These are phyloP conservation scores for Haberlea rhodopensis DNA, from an alignment of 257 asterid genomes.

Conservation along the genomic window DNA sequence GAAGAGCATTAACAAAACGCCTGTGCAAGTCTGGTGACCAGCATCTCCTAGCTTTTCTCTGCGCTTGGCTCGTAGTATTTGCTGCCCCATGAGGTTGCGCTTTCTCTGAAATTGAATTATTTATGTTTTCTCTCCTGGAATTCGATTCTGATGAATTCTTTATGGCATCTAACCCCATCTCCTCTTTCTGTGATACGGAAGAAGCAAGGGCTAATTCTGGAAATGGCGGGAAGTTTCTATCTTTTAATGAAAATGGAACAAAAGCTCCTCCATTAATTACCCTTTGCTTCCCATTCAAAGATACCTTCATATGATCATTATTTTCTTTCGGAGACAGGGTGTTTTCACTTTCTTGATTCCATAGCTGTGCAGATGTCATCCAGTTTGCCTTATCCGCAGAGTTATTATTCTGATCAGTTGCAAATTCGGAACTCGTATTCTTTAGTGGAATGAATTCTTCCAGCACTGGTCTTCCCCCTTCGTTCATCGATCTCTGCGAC, in stretches of 20 bases:
- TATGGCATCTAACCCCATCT: conserved; percentile 39
- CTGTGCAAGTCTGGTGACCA: conserved; percentile 98
- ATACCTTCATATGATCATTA: conserved; percentile 40
- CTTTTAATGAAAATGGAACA: conserved; percentile 52
- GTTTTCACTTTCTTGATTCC: conserved; percentile 66
- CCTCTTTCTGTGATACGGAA: conserved; percentile 39
- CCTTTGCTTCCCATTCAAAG: conserved; percentile 44
- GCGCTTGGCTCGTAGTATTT: conserved; percentile 43
- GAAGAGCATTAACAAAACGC: conserved; percentile 93
- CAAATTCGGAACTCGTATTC: conserved; percentile 28
- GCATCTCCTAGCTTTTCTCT: conserved; percentile 92
- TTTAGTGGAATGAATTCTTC: conserved; percentile 86
- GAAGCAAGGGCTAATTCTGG: conserved; percentile 82
- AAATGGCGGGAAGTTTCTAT: conserved; percentile 31
- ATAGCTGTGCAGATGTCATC: conserved; percentile 92
- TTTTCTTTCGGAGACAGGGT: conserved; percentile 42
- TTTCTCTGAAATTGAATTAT: conserved; percentile 26
- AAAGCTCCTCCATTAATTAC: conserved; percentile 58
- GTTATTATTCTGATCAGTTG: conserved; percentile 21
- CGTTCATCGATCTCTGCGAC: conserved; percentile 40
- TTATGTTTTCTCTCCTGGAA: conserved; percentile 36
- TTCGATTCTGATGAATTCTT: conserved; percentile 36
- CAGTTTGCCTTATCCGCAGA: conserved; percentile 75
- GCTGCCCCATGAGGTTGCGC: conserved; percentile 31
- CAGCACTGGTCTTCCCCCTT: conserved; percentile 59